Evolutionary conservation across 257 asterid species (phyloP), one percentile per base, ranked within the genome.

Genomic region (Rauvolfia tetraphylla): DNA sequence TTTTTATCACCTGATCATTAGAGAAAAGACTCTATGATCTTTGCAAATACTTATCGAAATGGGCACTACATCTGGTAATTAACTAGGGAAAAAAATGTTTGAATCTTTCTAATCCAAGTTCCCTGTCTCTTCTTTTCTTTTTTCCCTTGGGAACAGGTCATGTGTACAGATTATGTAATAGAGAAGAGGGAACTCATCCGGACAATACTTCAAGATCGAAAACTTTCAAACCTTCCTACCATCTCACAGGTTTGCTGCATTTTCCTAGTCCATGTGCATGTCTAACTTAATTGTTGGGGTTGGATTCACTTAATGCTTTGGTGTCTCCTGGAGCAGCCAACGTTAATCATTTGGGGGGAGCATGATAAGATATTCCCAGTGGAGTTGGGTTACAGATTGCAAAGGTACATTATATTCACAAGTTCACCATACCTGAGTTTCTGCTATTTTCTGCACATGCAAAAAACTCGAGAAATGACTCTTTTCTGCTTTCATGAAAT

Each of bases 291-390:
- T 17, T 49, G 23, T 49, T 49, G 49, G 49, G 1, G 8, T 4
- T 42, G 0, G 25, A 53, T 20, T 22, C n/a, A 18, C 0, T 2
- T 1, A 20, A 18, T 18, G 20, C 15, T 51, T 53, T 20, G 23
- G 8, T 53, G 9, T 53, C 8, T 53, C 69, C 59, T 48, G 79
- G 65, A 75, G 80, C 92, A 92, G 95, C 84, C 89, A 36, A 89
- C 98, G 1, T 78, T 92, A 74, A 89, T 95, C n/a, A 80, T 95
- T 61, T 95, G 98, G 98, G 98, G 98, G 75, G 98, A 92, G 79
- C 83, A 80, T 51, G 97, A 95, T 80, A 84, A 83, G 70, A 87
- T 92, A 65, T 95, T 95, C 77, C 97, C 97, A n/a, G 76, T 89
- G 72, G 92, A 86, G 79, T 85, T 95, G 86, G 95, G 90, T n/a